These are phyloP conservation scores for Symbiodinium natans DNA, from an alignment of 73 alveolate genomes.

Conservation along the genomic window DNA sequence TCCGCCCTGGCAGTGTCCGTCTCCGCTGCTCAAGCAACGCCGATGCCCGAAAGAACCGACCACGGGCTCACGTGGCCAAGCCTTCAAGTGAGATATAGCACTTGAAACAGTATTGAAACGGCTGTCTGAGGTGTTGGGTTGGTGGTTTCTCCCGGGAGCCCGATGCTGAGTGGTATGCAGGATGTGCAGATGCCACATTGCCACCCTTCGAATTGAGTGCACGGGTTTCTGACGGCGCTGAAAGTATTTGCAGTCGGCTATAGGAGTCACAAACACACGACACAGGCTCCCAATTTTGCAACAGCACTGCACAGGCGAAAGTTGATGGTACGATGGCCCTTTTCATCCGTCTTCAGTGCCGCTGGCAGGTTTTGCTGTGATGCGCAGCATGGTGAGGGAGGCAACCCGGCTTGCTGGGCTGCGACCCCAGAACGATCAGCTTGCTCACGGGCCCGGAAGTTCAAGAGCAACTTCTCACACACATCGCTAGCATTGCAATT, in stretches of 20 bases:
- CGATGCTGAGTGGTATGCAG: not conserved
- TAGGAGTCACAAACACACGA: too few species aligned
- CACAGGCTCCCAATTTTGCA: too few species aligned
- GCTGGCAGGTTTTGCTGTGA: conserved; percentile 77
- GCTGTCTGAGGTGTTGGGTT: conserved; percentile 73
- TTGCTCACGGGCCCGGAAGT: too few species aligned
- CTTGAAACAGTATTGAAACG: not conserved
- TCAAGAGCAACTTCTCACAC: too few species aligned
- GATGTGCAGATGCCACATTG: not conserved
- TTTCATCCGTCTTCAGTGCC: too few species aligned
- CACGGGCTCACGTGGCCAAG: not conserved
- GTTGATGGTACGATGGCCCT: too few species aligned
- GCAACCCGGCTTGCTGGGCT: conserved; percentile 90
- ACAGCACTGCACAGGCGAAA: too few species aligned
- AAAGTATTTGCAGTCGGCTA: not conserved
- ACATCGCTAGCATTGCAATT: too few species aligned
- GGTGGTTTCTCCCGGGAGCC: conserved; percentile 78
- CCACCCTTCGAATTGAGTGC: not conserved
- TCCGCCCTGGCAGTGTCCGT: conserved; percentile 30
- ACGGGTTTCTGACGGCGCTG: not conserved
- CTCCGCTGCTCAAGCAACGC: conserved; percentile 74
- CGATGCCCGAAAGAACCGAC: not conserved
- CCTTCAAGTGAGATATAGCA: not conserved
- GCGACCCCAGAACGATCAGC: not conserved
- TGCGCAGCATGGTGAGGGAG: conserved; percentile 48